These are phyloP conservation scores for Fusarium luffae DNA, from an alignment of 2,329 filamentous ascomycete genomes.

Conservation along the genomic window DNA sequence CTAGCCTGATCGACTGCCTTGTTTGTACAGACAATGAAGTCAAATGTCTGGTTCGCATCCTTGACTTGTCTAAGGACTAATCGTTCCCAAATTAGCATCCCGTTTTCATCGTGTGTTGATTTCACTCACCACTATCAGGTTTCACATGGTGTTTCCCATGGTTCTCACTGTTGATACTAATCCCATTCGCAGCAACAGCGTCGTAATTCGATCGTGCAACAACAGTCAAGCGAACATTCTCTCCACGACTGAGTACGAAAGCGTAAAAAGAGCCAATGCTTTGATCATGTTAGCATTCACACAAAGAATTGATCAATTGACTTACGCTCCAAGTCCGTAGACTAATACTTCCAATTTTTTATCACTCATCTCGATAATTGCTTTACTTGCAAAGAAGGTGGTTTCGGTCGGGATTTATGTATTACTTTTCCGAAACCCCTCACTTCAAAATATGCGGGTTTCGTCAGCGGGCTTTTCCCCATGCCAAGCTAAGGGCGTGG, in stretches of 20 bases:
- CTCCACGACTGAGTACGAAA: conserved; percentile 60
- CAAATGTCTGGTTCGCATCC: conserved; percentile 27
- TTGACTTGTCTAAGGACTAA: conserved; percentile 30
- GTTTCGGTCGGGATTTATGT: not conserved
- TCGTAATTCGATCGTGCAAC: conserved; percentile 71
- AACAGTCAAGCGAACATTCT: conserved; percentile 64
- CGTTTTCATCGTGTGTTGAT: no score
- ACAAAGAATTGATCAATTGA: not conserved
- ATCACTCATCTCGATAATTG: conserved; percentile 47
- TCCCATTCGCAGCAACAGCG: conserved; percentile 63
- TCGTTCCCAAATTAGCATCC: not conserved
- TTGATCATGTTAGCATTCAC: not conserved
- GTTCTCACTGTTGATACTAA: conserved; percentile 64
- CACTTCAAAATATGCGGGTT: not conserved
- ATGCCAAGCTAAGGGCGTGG: not conserved
- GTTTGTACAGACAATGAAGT: conserved; percentile 39
- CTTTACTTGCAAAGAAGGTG: not conserved
- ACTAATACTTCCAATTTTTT: conserved; percentile 53
- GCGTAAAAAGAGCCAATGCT: conserved; percentile 69
- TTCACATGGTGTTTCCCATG: conserved; percentile 65
- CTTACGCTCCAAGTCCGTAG: conserved; percentile 66
- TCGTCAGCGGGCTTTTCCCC: not conserved
- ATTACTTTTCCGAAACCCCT: conserved; percentile 9
- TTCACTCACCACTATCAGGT: conserved; percentile 55
- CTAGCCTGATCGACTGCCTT: conserved; percentile 37